These are phyloP conservation scores for Amorphotheca resinae DNA, from an alignment of 495 filamentous ascomycete genomes.

Conservation along the genomic window DNA sequence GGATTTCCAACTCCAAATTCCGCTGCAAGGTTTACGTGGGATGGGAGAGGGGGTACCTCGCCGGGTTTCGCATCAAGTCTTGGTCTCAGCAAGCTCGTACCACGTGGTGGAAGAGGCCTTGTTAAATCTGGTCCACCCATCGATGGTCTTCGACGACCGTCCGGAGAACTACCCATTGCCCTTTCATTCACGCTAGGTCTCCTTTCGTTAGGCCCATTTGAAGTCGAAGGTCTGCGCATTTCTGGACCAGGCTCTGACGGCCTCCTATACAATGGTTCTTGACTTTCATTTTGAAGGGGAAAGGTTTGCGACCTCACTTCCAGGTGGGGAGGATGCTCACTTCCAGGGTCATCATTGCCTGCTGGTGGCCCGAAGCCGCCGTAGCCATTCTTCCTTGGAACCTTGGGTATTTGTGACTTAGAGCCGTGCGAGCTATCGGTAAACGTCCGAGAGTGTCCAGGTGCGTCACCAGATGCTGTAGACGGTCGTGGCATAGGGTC, in stretches of 20 bases:
- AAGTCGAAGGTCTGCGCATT: slow-evolving; percentile 22
- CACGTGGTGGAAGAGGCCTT: slow-evolving; percentile 35
- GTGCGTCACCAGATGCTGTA: slow-evolving; percentile 14
- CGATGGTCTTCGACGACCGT: slow-evolving; percentile 27
- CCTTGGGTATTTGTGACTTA: slow-evolving; percentile 26
- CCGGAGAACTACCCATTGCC: slow-evolving; percentile 3
- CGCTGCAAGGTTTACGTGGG: slow-evolving; percentile 33
- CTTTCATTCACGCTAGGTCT: slow-evolving; percentile 19
- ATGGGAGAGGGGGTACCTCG: slow-evolving; percentile 11
- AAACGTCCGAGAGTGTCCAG: slow-evolving; percentile 17
- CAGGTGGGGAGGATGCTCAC: slow-evolving; percentile 23
- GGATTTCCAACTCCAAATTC: slow-evolving; percentile 41
- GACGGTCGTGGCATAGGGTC: slow-evolving; percentile 9
- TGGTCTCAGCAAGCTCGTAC: slow-evolving; percentile 27
- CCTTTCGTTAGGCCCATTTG: slow-evolving; percentile 13
- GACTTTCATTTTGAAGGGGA: slow-evolving; percentile 28
- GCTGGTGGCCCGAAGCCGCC: slow-evolving; percentile 33
- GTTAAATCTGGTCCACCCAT: slow-evolving; percentile 33
- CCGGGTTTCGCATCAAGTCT: slow-evolving; percentile 22
- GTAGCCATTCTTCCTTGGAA: slow-evolving; percentile 36
- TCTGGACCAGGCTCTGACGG: slow-evolving; percentile 33
- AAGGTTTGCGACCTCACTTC: slow-evolving; percentile 44
- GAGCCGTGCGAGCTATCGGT: slow-evolving; percentile 28
- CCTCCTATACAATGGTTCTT: slow-evolving; percentile 29
- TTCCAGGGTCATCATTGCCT: slow-evolving; percentile 22